Conservation (phyloP, 1,284 basidiomycete species). For the Cryptococcus sp. region DNA sequence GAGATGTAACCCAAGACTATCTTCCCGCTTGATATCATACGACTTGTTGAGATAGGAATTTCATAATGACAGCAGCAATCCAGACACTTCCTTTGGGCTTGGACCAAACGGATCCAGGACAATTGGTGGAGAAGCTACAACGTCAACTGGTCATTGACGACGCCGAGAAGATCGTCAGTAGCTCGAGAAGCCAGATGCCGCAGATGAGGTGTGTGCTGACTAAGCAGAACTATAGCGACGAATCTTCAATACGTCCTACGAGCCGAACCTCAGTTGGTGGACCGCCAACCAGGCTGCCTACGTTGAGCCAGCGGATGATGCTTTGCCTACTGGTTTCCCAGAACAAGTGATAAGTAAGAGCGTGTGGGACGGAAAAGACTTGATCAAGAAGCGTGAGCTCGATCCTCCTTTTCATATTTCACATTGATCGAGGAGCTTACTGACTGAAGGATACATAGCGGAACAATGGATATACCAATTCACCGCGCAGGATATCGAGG, state of each 20-base stretch:
- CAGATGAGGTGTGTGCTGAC: too few species aligned
- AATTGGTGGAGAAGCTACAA: too few species aligned
- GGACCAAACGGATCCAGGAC: too few species aligned
- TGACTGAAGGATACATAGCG: conserved; percentile 10
- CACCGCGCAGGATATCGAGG: conserved; percentile 20
- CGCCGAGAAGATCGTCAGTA: too few species aligned
- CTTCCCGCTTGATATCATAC: too few species aligned
- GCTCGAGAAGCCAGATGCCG: too few species aligned
- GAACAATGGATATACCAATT: conserved; percentile 32
- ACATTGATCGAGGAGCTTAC: background rate
- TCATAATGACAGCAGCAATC: too few species aligned
- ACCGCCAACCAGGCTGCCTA: conserved; percentile 22
- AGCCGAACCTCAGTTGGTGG: conserved; percentile 30
- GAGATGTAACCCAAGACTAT: too few species aligned
- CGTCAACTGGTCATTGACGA: too few species aligned
- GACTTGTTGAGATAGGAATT: too few species aligned
- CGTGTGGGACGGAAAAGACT: conserved; percentile 30
- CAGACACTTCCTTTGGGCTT: too few species aligned
- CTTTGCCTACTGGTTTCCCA: conserved; percentile 28
- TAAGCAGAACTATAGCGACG: background rate
- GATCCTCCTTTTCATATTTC: background rate
- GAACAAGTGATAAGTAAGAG: conserved; percentile 15
- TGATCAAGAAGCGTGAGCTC: conserved; percentile 32
- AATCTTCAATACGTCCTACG: conserved; percentile 27
- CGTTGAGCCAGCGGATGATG: conserved; percentile 21